Base-by-base conservation (phyloP, 106 monocot genomes). In the Gastrodia elata region DNA sequence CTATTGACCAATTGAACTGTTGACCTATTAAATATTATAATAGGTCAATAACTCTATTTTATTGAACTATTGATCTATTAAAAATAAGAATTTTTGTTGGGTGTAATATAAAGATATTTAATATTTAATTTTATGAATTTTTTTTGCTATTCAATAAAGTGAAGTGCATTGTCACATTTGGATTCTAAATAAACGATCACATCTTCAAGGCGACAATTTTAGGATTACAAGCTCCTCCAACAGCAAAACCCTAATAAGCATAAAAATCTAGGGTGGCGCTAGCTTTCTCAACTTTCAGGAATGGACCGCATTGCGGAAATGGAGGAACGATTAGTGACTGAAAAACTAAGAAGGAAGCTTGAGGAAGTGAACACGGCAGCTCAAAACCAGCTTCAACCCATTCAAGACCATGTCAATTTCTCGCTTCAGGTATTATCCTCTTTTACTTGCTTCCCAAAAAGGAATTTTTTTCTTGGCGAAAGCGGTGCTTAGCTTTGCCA, bases 331-430 rank as follows among this genome's bases (percentile, higher is more conserved):
- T 24, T 91, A 11, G 88, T 91, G 34, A 72, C 87, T 1, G 91
- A 88, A 11, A 65, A 88, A 56, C 72, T 91, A 37, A 69, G 79
- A 64, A 83, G 58, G 78, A 91, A 91, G 80, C 83, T 91, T 13
- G 83, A 91, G 22, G 91, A 85, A 16, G 91, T 88, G 24, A 91
- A 91, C 81, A 39, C 61, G 4, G 85, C 76, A 3, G 91, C 83
- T 0, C 80, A 88, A 72, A 72, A 58, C 61, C 88, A 88, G 58
- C 88, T 91, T 82, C 44, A 78, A 25, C 74, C 78, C 43, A 83
- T 91, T 76, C 87, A 91, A 71, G 90, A 91, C 41, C 85, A 91
- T 46, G 91, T 91, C 74, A 91, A 91, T 59, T 91, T 91, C 88
- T 85, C 64, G 35, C 87, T 91, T 69, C 91, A 91, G 85, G 91